Evolutionary conservation across 331 rosid species (phyloP), one percentile per base, ranked within the genome.

Genomic region (Erythrophleum ivorense): DNA sequence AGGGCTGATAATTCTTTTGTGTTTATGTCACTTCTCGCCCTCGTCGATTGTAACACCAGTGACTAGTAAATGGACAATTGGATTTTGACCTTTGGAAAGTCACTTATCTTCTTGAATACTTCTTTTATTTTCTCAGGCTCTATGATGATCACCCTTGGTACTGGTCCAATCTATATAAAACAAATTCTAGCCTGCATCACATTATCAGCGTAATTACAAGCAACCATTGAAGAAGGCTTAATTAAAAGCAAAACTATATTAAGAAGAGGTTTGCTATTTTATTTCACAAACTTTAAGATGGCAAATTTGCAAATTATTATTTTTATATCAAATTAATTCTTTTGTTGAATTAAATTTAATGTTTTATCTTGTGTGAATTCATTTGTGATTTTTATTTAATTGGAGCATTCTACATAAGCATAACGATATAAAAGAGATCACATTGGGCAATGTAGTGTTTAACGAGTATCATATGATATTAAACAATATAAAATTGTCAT

Each of bases 1-100:
- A 5, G 88, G 88, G 29, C 79, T 84, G 75, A 87, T 75, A 8
- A 84, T 57, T 71, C 49, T 84, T 76, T 78, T 75, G 76, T 82
- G 86, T 52, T 76, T 79, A 38, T 65, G 46, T 83, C 86, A 84
- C 71, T 84, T 82, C 3, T 82, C 76, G 10, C 49, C 81, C 5
- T 84, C 90, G 66, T 38, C 9, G 43, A 0, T 0, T 7, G n/a
- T 31, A 11, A 81, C 46, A 8, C 89, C 89, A 14, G 9, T 14
- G 7, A 18, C n/a, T 18, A 68, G 52, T 53, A 76, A 40, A 34
- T 15, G 24, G 2, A 11, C 0, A 6, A 79, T 11, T 4, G 88
- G 88, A 55, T 84, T 69, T 12, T 2, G 4, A 78, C 48, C 71
- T 70, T 87, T 3, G 0, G 66, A 48, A 81, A 84, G 7, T 71